Percentiles rank a stretch among this genome's conserved stretches.
Conservation (phyloP, 2,329 filamentous ascomycete genomes). For the Albophoma yamanashiensis region DNA sequence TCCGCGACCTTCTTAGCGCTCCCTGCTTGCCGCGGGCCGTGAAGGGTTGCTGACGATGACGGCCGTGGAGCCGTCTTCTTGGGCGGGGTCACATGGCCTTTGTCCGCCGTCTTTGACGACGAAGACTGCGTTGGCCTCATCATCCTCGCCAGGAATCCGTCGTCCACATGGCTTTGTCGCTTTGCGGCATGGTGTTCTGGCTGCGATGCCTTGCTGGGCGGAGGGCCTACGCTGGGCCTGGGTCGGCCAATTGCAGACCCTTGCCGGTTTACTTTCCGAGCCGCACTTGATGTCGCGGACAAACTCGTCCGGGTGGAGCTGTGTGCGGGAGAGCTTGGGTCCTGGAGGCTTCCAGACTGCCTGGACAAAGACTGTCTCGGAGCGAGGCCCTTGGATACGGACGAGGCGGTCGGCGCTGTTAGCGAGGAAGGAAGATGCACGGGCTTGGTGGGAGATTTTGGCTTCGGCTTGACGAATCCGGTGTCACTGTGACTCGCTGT, state of each 20-base stretch:
- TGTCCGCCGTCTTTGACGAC: conserved; percentile 57
- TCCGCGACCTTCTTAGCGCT: background rate
- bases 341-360: conserved; percentile 22
- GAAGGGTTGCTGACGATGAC: conserved; percentile 11
- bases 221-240: conserved; percentile 45
- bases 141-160: conserved; percentile 70
- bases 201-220: conserved; percentile 38
- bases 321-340: conserved; percentile 24
- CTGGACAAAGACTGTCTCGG: conserved; percentile 13
- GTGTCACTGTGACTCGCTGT: conserved; percentile 24
- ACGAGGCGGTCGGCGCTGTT: conserved; percentile 60
- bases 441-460: conserved; percentile 59
- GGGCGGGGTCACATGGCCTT: conserved; percentile 40
- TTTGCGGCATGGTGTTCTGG: conserved; percentile 24
- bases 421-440: conserved; percentile 56
- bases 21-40: conserved; percentile 5
- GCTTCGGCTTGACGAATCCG: conserved; percentile 46
- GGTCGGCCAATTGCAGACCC: conserved; percentile 31
- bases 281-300: conserved; percentile 1
- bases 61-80: conserved; percentile 21
- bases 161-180: conserved; percentile 48
- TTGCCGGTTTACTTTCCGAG: conserved; percentile 30
- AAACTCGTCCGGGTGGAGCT: conserved; percentile 15
- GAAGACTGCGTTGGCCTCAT: conserved; percentile 66
- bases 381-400: conserved; percentile 44